Percentiles rank a stretch among this genome's conserved stretches.
Evolutionary conservation across 2,329 filamentous ascomycete species (phyloP).

Genomic region (Zymoseptoria passerinii): DNA sequence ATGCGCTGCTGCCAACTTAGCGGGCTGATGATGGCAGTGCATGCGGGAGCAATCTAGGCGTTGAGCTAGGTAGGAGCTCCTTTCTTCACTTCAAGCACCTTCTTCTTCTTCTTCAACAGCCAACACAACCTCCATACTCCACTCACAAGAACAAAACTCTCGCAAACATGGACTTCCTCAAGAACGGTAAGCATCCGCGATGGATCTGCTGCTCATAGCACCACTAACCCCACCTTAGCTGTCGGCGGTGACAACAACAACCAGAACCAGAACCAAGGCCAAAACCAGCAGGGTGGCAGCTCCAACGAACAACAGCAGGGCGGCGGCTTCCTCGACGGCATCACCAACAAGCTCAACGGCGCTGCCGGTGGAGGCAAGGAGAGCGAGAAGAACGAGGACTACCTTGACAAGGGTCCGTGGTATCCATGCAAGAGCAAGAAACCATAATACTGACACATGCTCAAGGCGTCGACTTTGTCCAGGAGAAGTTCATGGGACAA

Average conservation of each 20-base stretch:
- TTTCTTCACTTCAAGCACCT: background rate
- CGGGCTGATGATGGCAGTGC: background rate
- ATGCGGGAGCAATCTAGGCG: background rate
- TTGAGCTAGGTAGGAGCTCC: background rate
- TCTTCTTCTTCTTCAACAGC: background rate
- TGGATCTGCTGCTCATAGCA: conserved; percentile 14
- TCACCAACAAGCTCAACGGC: conserved; percentile 63
- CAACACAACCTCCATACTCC: conserved; percentile 1
- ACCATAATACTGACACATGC: conserved; percentile 2
- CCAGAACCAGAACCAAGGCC: conserved; percentile 17
- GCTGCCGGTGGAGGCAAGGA: conserved; percentile 63
- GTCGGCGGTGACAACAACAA: conserved; percentile 28
- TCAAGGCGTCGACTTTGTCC: conserved; percentile 65
- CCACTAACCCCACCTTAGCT: conserved; percentile 25
- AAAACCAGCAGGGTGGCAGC: conserved; percentile 11
- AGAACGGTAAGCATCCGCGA: conserved; percentile 26
- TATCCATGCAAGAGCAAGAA: background rate
- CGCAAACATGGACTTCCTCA: conserved; percentile 40
- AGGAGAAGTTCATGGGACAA: conserved; percentile 63
- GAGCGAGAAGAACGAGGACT: conserved; percentile 69
- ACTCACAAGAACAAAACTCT: background rate
- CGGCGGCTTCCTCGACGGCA: conserved; percentile 46
- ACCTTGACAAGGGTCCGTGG: conserved; percentile 65
- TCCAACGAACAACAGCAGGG: conserved; percentile 27
- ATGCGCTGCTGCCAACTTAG: background rate